Evolutionary conservation across 2,329 filamentous ascomycete species (phyloP).

Genomic region (Hirsutella thompsonii): DNA sequence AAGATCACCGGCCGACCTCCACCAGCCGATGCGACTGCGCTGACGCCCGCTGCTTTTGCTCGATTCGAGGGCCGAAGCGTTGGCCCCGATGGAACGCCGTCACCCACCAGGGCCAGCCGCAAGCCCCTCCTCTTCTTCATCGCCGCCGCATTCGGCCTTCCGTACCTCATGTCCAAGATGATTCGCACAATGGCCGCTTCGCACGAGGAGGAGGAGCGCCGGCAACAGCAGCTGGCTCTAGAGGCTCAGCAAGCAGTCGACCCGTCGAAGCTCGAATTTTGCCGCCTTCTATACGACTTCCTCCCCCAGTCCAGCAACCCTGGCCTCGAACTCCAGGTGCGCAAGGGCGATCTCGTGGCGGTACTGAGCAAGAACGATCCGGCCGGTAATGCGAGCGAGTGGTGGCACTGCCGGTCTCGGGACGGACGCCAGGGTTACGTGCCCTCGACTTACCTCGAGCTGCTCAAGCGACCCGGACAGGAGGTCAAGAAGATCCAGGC

Average conservation of each 20-base stretch:
- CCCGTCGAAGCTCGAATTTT: slow-evolving; percentile 89
- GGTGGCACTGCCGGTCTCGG: slow-evolving; percentile 89
- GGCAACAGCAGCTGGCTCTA: slow-evolving; percentile 37
- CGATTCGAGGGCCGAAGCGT: slow-evolving; percentile 63
- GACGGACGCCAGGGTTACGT: slow-evolving; percentile 88
- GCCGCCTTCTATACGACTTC: slow-evolving; percentile 89
- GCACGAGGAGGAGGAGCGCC: slow-evolving; percentile 69
- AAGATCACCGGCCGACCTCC: slow-evolving; percentile 86
- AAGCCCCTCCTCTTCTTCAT: slow-evolving; percentile 97
- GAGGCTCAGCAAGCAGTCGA: slow-evolving; percentile 51
- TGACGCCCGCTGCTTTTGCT: slow-evolving; percentile 86
- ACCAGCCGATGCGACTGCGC: slow-evolving; percentile 71
- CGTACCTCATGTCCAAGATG: slow-evolving; percentile 93
- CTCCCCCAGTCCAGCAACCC: slow-evolving; percentile 54
- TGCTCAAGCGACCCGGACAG: slow-evolving; percentile 43
- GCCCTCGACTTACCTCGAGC: slow-evolving; percentile 79
- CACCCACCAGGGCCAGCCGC: slow-evolving; percentile 63
- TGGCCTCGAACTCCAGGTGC: slow-evolving; percentile 76
- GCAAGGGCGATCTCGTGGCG: slow-evolving; percentile 90
- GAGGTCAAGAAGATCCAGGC: slow-evolving; percentile 39
- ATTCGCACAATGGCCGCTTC: slow-evolving; percentile 74
- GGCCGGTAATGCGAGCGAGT: slow-evolving; percentile 81
- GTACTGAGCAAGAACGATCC: slow-evolving; percentile 89
- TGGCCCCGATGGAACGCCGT: slow-evolving; percentile 49
- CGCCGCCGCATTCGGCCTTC: slow-evolving; percentile 84